Base-by-base conservation (phyloP, 2,329 filamentous ascomycete species). In the Phyllosticta citribraziliensis region DNA sequence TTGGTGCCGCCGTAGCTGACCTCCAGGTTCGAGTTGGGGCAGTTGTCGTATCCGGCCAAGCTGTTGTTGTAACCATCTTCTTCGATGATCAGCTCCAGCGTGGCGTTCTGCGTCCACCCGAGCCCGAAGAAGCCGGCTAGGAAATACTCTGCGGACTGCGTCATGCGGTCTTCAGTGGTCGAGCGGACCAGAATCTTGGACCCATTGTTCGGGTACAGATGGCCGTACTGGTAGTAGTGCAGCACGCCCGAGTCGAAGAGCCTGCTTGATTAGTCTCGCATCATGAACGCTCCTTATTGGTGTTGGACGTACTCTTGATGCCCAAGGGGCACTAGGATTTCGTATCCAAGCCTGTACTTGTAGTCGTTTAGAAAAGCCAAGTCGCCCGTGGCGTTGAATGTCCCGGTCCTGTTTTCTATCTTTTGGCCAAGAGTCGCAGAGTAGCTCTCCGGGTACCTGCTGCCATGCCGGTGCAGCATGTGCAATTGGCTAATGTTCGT, bases 121-220 rank as follows among this genome's bases (percentile, higher is more conserved):
- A 90, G 79, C 0, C 88, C 88, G 68, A 91, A 91, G 75, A 91
- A 91, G 0, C 88, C 88, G 5, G 88, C 86, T 69, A 91, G 75
- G 73, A 90, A 91, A 72, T 91, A 88, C 72, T 91, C 88, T 2
- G 88, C 88, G 50, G 82, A 87, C 70, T 91, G 86, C 22, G 88
- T 76, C 88, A 91, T 91, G 24, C 88, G 84, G 69, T 89, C 84
- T 70, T 91, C 87, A 1, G 88, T 89, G 0, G 88, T 90, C 1
- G 87, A 89, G 27, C 88, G 80, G 17, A 84, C 87, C 62, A 91
- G 82, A 63, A 91, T 84, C 74, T 89, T 91, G 72, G 80, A 86
- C 61, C 83, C 81, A 5, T 88, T 84, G 66, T 90, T 87, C 8
- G 74, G 73, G 67, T 89, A 90, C 22, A 91, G 75, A 63, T 83